phyloP scores from a whole-genome alignment of 1,284 basidiomycete genomes.

The Ustilago sp. region DNA sequence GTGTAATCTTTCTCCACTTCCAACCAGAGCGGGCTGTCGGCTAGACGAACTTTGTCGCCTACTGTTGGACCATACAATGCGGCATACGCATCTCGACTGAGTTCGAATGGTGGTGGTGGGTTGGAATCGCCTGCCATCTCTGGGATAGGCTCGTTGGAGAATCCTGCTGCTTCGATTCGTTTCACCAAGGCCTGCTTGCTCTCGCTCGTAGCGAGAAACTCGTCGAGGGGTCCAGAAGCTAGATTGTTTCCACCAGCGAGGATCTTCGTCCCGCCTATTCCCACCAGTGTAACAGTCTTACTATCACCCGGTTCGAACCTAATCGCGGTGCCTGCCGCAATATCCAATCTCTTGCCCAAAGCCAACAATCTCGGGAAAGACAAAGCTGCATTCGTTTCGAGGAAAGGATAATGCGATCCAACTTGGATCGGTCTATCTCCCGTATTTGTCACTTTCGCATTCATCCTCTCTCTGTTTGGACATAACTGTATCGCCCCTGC shows the following conservation, averaged over 20 bases:
- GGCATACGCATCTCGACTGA: conserved; percentile 61
- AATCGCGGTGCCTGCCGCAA: conserved; percentile 91
- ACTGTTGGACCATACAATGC: conserved; percentile 80
- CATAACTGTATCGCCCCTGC: conserved; percentile 79
- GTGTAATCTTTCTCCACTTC: conserved; percentile 90
- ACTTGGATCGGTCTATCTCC: conserved; percentile 92
- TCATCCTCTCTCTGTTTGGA: conserved; percentile 77
- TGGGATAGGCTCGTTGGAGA: conserved; percentile 45
- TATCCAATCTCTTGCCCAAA: conserved; percentile 88
- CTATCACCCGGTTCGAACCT: conserved; percentile 94
- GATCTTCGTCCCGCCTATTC: conserved; percentile 79
- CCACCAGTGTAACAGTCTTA: conserved; percentile 85
- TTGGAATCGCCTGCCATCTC: conserved; percentile 21
- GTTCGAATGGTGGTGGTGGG: conserved; percentile 37
- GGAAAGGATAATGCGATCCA: conserved; percentile 80
- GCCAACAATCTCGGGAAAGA: conserved; percentile 84
- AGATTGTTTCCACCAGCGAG: conserved; percentile 80
- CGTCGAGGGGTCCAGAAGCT: conserved; percentile 47
- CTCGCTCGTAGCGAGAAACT: conserved; percentile 26
- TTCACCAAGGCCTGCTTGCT: conserved; percentile 26
- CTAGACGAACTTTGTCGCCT: conserved; percentile 88
- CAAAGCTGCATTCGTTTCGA: conserved; percentile 86
- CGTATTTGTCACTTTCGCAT: conserved; percentile 85
- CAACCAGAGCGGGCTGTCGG: conserved; percentile 91
- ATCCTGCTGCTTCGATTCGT: conserved; percentile 48